Percentiles rank a stretch among this genome's conserved stretches.
Conservation (phyloP, 108 stramenopile genomes). For the Ochromonas danica region DNA sequence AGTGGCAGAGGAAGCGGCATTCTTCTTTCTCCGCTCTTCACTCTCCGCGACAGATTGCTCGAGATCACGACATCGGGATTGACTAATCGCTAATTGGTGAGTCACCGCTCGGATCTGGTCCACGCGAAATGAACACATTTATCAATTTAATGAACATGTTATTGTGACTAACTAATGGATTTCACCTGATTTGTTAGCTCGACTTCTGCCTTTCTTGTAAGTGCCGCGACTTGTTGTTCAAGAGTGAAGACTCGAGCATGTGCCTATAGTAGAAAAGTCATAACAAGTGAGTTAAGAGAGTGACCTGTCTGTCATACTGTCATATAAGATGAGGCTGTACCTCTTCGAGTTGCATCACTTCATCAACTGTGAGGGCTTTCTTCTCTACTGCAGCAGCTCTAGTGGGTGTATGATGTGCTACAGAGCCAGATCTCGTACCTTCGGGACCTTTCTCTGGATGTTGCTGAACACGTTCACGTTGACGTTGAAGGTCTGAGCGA, state of each 20-base stretch:
- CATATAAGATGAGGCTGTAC: too few species aligned
- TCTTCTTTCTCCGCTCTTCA: conserved; percentile 22
- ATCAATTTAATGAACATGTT: conserved; percentile 10
- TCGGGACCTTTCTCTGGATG: too few species aligned
- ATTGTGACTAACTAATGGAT: too few species aligned
- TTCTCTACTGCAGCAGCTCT: conserved; percentile 19
- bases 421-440: conserved; percentile 41
- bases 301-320: too few species aligned
- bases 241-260: conserved; percentile 41
- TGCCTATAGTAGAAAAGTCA: conserved; percentile 17
- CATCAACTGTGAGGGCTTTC: conserved; percentile 19
- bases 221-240: conserved; percentile 46
- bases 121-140: background rate
- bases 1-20: background rate
- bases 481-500: background rate
- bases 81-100: background rate
- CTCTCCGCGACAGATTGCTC: conserved; percentile 25
- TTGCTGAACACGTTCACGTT: too few species aligned
- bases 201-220: conserved; percentile 45
- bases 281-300: too few species aligned
- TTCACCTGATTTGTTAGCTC: conserved; percentile 36
- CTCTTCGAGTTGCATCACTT: too few species aligned
- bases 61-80: background rate
- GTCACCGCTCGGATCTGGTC: too few species aligned
- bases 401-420: conserved; percentile 38